Percentiles rank a stretch among this genome's conserved stretches.
These are phyloP conservation scores for Syncephalastrum racemosum DNA, from an alignment of 371 early-diverging fungal genomes.

Conservation along the genomic window DNA sequence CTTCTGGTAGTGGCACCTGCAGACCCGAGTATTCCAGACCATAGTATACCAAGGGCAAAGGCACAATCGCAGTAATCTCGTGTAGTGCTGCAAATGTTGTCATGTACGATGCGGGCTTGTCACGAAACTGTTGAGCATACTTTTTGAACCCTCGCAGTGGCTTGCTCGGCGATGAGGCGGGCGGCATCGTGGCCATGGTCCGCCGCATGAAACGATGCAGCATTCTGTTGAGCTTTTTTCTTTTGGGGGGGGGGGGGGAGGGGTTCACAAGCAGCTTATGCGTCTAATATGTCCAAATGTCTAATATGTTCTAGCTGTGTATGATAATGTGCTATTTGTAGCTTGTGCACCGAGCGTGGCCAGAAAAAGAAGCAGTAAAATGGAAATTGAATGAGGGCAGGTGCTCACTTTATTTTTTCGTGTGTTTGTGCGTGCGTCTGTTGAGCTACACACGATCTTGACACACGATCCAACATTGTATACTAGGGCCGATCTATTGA, in stretches of 20 bases:
- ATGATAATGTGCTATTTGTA: too few relatives aligned
- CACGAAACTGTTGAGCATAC: constrained; percentile 65
- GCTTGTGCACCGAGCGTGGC: too few relatives aligned
- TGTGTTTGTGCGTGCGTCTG: background rate
- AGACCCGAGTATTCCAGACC: constrained; percentile 51
- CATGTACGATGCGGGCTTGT: constrained; percentile 78
- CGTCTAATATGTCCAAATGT: too few relatives aligned
- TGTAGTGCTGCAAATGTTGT: constrained; percentile 84
- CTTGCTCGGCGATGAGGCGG: background rate
- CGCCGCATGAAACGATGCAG: background rate
- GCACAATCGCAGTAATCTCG: constrained; percentile 87
- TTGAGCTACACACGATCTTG: background rate
- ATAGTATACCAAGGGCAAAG: constrained; percentile 76
- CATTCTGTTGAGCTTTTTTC: too few relatives aligned
- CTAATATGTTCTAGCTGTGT: too few relatives aligned
- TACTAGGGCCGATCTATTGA: too few relatives aligned
- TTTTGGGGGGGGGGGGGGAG: too few relatives aligned
- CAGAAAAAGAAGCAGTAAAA: too few relatives aligned
- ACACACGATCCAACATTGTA: background rate
- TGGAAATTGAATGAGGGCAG: too few relatives aligned
- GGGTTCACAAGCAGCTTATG: too few relatives aligned
- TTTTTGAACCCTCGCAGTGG: constrained; percentile 41
- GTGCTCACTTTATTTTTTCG: too few relatives aligned
- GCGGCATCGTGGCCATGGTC: background rate
- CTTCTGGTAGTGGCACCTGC: constrained; percentile 63